These are phyloP conservation scores for Scleroderma bovista DNA, from an alignment of 768 basidiomycete species.

Conservation along the genomic window DNA sequence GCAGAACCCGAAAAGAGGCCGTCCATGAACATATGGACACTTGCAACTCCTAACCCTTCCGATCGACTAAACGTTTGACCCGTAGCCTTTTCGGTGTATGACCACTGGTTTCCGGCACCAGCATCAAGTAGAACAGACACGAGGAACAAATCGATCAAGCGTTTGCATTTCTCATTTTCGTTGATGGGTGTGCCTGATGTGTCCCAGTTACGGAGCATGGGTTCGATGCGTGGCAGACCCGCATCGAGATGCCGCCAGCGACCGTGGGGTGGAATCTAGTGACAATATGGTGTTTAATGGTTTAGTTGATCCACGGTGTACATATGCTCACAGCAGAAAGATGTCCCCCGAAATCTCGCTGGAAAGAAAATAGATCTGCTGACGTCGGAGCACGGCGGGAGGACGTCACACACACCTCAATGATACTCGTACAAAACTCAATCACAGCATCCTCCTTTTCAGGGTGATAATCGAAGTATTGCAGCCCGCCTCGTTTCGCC, in stretches of 20 bases:
- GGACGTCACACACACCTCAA: conserved; percentile 50
- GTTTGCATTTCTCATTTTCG: conserved; percentile 55
- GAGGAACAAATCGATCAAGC: conserved; percentile 83
- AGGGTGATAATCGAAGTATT: conserved; percentile 85
- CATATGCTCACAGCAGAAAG: conserved; percentile 49
- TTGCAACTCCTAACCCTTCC: conserved; percentile 86
- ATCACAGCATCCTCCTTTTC: conserved; percentile 66
- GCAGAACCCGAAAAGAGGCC: conserved; percentile 72
- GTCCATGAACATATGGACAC: conserved; percentile 79
- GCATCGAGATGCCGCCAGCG: conserved; percentile 88
- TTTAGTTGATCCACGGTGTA: conserved; percentile 1
- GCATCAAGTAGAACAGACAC: conserved; percentile 94
- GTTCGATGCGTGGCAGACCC: conserved; percentile 55
- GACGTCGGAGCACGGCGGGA: background rate
- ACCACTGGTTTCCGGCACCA: conserved; percentile 83
- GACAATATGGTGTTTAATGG: background rate
- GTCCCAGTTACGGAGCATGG: conserved; percentile 56
- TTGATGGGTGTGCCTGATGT: conserved; percentile 35
- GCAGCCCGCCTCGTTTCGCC: conserved; percentile 64
- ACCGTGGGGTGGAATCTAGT: conserved; percentile 80
- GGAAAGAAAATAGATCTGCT: conserved; percentile 7
- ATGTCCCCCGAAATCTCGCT: conserved; percentile 79
- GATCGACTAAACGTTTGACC: conserved; percentile 56
- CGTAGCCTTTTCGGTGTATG: conserved; percentile 57
- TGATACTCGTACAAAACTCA: conserved; percentile 70